Percentiles rank a stretch among this genome's conserved stretches.
Evolutionary conservation across 2,329 filamentous ascomycete genomes (phyloP).

Genomic region (Botrytis hyacinthi): DNA sequence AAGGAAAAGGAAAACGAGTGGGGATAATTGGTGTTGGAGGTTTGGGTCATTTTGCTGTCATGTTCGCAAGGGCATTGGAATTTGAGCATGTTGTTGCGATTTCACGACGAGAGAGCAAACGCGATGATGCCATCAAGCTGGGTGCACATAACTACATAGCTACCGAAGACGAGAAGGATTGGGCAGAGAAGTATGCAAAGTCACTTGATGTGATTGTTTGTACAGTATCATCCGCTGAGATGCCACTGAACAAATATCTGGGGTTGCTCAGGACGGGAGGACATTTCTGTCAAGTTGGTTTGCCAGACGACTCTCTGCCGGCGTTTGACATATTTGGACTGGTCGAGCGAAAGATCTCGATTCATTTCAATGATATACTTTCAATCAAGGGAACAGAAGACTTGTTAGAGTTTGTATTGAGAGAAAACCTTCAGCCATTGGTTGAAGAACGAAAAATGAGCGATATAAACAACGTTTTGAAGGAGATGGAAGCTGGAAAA

Average conservation of each 20-base stretch:
- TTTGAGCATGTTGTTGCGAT: slow-evolving; percentile 65
- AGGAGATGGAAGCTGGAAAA: slow-evolving; percentile 59
- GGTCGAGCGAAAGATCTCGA: slow-evolving; percentile 53
- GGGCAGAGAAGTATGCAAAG: slow-evolving; percentile 53
- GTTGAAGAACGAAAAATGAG: slow-evolving; percentile 55
- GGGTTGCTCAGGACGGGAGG: slow-evolving; percentile 57
- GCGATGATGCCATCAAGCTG: slow-evolving; percentile 57
- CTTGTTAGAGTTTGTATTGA: slow-evolving; percentile 59
- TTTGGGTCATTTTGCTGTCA: slow-evolving; percentile 69
- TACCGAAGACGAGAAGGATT: slow-evolving; percentile 54
- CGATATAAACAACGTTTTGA: slow-evolving; percentile 54
- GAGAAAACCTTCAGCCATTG: slow-evolving; percentile 58
- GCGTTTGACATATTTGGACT: slow-evolving; percentile 54
- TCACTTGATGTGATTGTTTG: slow-evolving; percentile 58
- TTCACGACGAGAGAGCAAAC: slow-evolving; percentile 58
- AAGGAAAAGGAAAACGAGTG: slow-evolving; percentile 68
- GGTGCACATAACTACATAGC: slow-evolving; percentile 58
- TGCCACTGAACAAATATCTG: slow-evolving; percentile 64
- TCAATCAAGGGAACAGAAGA: slow-evolving; percentile 54
- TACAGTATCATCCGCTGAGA: slow-evolving; percentile 55
- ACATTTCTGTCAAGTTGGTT: slow-evolving; percentile 63
- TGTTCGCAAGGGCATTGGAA: slow-evolving; percentile 69
- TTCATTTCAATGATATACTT: slow-evolving; percentile 43
- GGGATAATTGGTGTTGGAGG: slow-evolving; percentile 66
- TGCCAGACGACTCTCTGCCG: slow-evolving; percentile 59